A percentile compares a stretch with the other conserved stretches of the same genome.
phyloP scores from a whole-genome alignment of 1,284 basidiomycete genomes.

The Boletellus dicymbophilus region DNA sequence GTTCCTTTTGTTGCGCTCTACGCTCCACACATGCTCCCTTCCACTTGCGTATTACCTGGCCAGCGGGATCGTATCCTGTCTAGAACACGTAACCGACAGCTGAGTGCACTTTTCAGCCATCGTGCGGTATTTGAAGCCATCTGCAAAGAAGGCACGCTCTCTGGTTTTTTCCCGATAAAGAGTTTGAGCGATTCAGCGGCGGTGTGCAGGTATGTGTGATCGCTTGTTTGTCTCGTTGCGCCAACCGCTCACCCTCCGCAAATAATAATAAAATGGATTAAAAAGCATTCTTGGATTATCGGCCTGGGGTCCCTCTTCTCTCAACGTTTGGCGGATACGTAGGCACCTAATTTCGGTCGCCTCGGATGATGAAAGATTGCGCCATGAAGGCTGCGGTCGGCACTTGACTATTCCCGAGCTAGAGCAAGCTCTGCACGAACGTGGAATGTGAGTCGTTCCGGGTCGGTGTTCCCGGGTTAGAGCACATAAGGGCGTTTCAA shows the following conservation, averaged over 20 bases:
- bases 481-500: no score
- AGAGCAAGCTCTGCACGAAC: constrained; percentile 64
- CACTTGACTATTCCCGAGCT: constrained; percentile 54
- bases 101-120: constrained; percentile 34
- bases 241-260: constrained; percentile 2
- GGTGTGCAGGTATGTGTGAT: constrained; percentile 38
- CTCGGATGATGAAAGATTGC: constrained; percentile 60
- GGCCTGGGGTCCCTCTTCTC: constrained; percentile 51
- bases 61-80: constrained; percentile 73
- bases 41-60: constrained; percentile 85
- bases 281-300: constrained; percentile 61
- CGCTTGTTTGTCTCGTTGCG: neutral
- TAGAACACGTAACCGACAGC: constrained; percentile 57
- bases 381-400: constrained; percentile 47
- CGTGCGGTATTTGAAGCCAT: constrained; percentile 35
- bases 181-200: constrained; percentile 31
- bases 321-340: constrained; percentile 55
- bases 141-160: constrained; percentile 28
- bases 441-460: constrained; percentile 65
- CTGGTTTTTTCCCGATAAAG: constrained; percentile 30
- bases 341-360: constrained; percentile 55
- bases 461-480: no score
- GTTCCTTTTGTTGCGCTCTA: constrained; percentile 86
- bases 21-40: constrained; percentile 83
- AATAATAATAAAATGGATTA: no score